Conservation (phyloP, 2,329 filamentous ascomycete genomes). For the Pseudogymnoascus sp. region DNA sequence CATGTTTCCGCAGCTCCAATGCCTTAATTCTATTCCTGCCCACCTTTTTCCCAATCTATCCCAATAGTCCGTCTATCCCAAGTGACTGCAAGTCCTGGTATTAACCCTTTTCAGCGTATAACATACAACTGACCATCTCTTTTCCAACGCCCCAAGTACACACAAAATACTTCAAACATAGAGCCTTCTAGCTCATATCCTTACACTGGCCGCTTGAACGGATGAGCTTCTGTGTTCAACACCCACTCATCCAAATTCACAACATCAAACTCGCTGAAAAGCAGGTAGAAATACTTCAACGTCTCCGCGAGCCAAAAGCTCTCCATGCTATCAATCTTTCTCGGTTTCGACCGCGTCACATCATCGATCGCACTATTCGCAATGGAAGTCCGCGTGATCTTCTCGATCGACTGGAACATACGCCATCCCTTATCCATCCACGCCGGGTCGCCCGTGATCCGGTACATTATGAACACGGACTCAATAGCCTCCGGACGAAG, state of each 20-base stretch:
- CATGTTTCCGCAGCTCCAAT: background rate
- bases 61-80: background rate
- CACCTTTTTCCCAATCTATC: background rate
- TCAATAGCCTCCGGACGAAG: constrained; percentile 53
- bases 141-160: constrained; percentile 2
- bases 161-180: background rate
- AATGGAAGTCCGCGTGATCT: constrained; percentile 31
- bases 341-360: constrained; percentile 19
- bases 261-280: constrained; percentile 57
- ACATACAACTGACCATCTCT: background rate
- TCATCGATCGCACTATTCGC: constrained; percentile 33
- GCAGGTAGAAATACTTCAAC: constrained; percentile 75
- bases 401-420: constrained; percentile 36
- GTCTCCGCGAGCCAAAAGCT: constrained; percentile 58
- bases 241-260: constrained; percentile 58
- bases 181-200: background rate
- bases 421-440: constrained; percentile 35
- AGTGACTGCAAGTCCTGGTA: background rate
- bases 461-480: constrained; percentile 52
- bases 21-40: background rate
- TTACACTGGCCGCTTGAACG: constrained; percentile 14
- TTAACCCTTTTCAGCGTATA: background rate
- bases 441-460: constrained; percentile 12
- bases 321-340: constrained; percentile 48
- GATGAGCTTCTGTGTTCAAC: constrained; percentile 34